These are phyloP conservation scores for Ballota nigra DNA, from an alignment of 257 asterid species.

Conservation along the genomic window DNA sequence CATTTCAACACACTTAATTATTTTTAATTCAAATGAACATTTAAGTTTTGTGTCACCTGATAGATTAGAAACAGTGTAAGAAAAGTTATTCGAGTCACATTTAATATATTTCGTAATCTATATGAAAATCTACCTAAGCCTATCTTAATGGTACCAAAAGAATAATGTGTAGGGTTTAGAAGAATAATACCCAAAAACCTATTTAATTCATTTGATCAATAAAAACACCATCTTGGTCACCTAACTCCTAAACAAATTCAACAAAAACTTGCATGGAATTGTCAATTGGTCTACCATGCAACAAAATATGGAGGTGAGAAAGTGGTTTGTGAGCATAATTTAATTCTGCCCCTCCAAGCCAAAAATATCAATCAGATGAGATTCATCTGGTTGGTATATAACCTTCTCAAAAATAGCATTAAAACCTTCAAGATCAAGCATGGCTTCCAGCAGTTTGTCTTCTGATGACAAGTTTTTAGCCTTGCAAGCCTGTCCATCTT, in stretches of 20 bases:
- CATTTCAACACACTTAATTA: no score
- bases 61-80: no score
- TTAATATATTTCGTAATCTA: no score
- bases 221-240: neutral
- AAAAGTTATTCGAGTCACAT: no score
- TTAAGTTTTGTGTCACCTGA: no score
- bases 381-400: slow-evolving; percentile 47
- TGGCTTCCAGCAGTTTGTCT: slow-evolving; percentile 41
- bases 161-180: no score
- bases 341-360: neutral
- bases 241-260: neutral
- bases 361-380: slow-evolving; percentile 32
- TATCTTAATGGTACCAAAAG: no score
- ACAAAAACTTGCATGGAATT: neutral
- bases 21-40: no score
- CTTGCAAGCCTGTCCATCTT: neutral
- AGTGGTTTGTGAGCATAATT: neutral
- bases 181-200: no score
- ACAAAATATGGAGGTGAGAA: neutral
- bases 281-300: neutral
- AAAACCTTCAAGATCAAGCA: slow-evolving; percentile 26
- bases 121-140: no score
- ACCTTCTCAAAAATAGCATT: slow-evolving; percentile 36
- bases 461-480: neutral
- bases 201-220: no score